These are phyloP conservation scores for Fraxinus dipetala DNA, from an alignment of 305 asterid genomes.

Conservation along the genomic window DNA sequence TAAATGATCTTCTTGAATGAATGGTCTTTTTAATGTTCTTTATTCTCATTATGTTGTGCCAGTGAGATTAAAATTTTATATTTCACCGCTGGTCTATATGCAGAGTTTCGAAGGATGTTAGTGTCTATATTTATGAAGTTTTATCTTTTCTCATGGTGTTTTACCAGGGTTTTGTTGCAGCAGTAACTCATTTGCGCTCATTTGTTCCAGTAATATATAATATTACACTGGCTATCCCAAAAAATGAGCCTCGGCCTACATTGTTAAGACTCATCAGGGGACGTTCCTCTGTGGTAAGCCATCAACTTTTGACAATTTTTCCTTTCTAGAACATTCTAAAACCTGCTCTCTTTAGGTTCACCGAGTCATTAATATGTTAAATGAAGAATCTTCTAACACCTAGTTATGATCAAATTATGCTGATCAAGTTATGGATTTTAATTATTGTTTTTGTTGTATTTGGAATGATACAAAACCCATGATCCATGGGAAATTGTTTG, in stretches of 20 bases:
- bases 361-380: not conserved
- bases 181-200: slow-evolving; percentile 60
- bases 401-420: not conserved
- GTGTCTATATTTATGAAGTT: not conserved
- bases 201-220: slow-evolving; percentile 66
- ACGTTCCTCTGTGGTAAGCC: slow-evolving; percentile 60
- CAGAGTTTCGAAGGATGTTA: slow-evolving; percentile 4
- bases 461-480: not conserved
- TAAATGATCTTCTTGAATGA: not conserved
- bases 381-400: not conserved
- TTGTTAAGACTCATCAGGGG: slow-evolving; percentile 65
- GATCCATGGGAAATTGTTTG: not conserved
- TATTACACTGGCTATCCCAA: slow-evolving; percentile 65
- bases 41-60: not conserved
- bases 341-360: not conserved
- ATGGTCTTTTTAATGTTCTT: not conserved
- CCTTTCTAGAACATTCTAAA: not conserved
- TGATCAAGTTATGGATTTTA: not conserved
- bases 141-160: slow-evolving; percentile 19
- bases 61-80: not conserved
- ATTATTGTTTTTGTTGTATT: not conserved
- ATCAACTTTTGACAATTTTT: not conserved
- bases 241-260: slow-evolving; percentile 62
- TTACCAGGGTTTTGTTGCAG: slow-evolving; percentile 78
- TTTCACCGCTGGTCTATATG: slow-evolving; percentile 9